A percentile compares a stretch with the other conserved stretches of the same genome.
Conservation (phyloP, 2,329 filamentous ascomycete genomes). For the Leptographium flavum region DNA sequence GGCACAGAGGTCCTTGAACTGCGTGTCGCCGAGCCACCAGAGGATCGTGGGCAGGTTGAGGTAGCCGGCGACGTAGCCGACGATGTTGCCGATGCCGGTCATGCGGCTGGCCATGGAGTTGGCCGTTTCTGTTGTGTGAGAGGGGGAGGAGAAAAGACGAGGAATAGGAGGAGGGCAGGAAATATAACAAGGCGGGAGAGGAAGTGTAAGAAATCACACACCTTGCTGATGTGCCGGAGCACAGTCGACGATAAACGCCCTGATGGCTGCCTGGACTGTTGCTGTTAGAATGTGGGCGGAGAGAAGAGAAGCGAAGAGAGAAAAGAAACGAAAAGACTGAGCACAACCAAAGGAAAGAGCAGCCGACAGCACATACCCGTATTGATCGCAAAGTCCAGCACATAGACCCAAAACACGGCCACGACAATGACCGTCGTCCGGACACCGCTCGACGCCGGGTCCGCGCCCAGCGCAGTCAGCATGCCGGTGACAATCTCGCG, state of each 20-base stretch:
- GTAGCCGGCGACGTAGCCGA: constrained; percentile 81
- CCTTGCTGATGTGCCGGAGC: constrained; percentile 80
- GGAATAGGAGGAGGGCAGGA: background rate
- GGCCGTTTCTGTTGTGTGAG: constrained; percentile 50
- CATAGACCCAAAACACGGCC: constrained; percentile 76
- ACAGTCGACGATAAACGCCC: constrained; percentile 88
- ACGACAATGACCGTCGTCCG: constrained; percentile 56
- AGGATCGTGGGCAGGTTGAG: constrained; percentile 60
- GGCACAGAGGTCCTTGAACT: constrained; percentile 85
- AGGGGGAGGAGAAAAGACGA: constrained; percentile 3
- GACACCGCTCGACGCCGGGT: constrained; percentile 48
- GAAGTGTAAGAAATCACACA: no score
- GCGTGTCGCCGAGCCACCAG: constrained; percentile 70
- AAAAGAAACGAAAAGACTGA: background rate
- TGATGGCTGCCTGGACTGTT: constrained; percentile 73
- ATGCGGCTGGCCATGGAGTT: constrained; percentile 90
- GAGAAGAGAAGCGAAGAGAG: constrained; percentile 1
- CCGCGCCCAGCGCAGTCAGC: constrained; percentile 45
- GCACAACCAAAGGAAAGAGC: background rate
- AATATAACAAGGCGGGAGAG: background rate
- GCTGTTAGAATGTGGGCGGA: background rate
- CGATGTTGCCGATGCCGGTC: constrained; percentile 76
- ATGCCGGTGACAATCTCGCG: constrained; percentile 56
- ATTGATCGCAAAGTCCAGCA: constrained; percentile 90
- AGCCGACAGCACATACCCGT: constrained; percentile 41